Conservation (phyloP, 2,329 filamentous ascomycete species). For the Exutisphaerella laricina region DNA sequence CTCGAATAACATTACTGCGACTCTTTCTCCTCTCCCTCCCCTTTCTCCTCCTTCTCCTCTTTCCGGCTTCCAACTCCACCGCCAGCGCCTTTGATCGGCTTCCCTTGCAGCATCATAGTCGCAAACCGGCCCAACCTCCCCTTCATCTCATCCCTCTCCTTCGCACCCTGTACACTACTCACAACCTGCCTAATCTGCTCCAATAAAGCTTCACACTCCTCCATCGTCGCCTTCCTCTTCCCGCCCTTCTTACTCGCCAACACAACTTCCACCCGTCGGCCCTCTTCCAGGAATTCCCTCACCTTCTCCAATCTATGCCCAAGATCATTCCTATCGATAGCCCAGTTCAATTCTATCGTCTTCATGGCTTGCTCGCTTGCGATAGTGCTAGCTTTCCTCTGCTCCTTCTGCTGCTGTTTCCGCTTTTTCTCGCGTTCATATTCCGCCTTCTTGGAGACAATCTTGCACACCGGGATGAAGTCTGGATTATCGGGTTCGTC, state of each 20-base stretch:
- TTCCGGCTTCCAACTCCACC: not conserved
- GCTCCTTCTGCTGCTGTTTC: conserved; percentile 41
- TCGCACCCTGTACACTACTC: conserved; percentile 40
- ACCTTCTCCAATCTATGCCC: conserved; percentile 64
- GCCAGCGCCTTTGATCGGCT: not conserved
- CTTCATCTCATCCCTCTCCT: conserved; percentile 43
- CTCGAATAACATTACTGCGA: too few species aligned
- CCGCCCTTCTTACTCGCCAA: conserved; percentile 63
- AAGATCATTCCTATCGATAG: conserved; percentile 70
- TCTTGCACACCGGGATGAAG: conserved; percentile 63
- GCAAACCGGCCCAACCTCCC: conserved; percentile 44
- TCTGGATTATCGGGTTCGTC: conserved; percentile 24
- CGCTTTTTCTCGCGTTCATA: conserved; percentile 41
- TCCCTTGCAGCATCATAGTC: conserved; percentile 30
- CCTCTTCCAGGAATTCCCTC: conserved; percentile 64
- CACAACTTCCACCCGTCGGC: conserved; percentile 67
- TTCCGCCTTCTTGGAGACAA: conserved; percentile 56
- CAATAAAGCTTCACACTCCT: conserved; percentile 58
- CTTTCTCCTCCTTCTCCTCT: not conserved
- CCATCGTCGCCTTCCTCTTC: conserved; percentile 52
- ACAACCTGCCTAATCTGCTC: conserved; percentile 44
- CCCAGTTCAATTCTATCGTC: conserved; percentile 86
- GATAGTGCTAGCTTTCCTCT: conserved; percentile 42
- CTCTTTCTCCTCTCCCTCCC: too few species aligned
- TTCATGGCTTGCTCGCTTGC: conserved; percentile 49